Evolutionary conservation across 192 early-diverging fungal species (phyloP).

Genomic region (Linderina pennispora): DNA sequence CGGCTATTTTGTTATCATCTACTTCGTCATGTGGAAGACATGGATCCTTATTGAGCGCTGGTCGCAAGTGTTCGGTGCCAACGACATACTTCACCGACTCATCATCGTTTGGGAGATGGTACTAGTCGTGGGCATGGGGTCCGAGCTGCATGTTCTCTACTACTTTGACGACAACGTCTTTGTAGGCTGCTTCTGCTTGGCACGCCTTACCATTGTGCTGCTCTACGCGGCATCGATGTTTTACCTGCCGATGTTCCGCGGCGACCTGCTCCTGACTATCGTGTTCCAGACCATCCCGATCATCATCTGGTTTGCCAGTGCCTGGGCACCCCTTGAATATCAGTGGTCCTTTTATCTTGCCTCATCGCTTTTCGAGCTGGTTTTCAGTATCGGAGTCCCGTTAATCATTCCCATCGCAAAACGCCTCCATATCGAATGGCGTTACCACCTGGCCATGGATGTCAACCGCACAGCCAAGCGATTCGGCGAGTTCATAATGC

Average conservation of each 20-base stretch:
- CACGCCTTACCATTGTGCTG: neutral
- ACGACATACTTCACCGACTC: neutral
- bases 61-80: neutral
- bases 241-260: neutral
- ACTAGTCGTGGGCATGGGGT: neutral
- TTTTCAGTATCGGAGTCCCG: neutral
- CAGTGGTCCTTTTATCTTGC: neutral
- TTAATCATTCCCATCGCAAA: neutral
- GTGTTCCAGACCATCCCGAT: neutral
- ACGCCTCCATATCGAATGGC: neutral
- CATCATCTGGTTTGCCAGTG: neutral
- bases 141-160: neutral
- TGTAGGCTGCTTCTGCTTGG: neutral
- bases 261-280: neutral
- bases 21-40: neutral
- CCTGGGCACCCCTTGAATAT: neutral
- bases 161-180: neutral
- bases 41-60: neutral
- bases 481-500: slow-evolving; percentile 1
- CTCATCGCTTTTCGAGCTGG: neutral
- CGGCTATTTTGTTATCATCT: neutral
- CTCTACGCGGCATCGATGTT: neutral
- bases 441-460: neutral
- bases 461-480: neutral
- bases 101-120: neutral